Evolutionary conservation across 225 moss, liverwort and hornwort species (phyloP), one percentile per base, ranked within the genome.

Genomic region (Pleurozium schreberi): DNA sequence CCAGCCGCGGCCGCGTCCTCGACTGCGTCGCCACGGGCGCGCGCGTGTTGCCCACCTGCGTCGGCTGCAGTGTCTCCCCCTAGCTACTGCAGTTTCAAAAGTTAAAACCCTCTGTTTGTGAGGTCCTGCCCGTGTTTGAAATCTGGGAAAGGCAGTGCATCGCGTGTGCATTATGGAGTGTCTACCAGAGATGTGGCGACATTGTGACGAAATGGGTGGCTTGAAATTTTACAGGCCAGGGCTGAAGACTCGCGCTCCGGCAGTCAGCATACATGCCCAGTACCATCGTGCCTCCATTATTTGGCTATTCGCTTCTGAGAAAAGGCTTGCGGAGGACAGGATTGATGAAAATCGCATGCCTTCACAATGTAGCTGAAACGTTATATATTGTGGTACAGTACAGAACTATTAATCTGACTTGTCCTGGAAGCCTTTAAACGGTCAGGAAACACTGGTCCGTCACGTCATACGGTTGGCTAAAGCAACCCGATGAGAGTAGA

Each of bases 21-120:
- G 95, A 95, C 86, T 92, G 92, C 33, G 97, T 91, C 31, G 98
- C 98, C 59, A 94, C 91, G 20, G 98, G 98, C 34, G 97, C 98
- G 63, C 95, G 92, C 76, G 92, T 95, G 20, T 88, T 92, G 75
- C 95, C 98, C 47, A 98, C 93, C 90, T 94, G 89, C 75, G 90
- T 89, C 31, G 95, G 90, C 59, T 91, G 92, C 75, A 98, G 75
- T 30, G 98, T 89, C 91, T 94, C 95, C 68, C 97, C 98, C 45
- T 75, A n/a, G 85, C 75, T 17, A 6, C 11, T 33, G 55, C 80
- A 60, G 28, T 58, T 69, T 69, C 69, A 57, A 57, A 87, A 18
- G 43, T 55, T 77, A 10, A n/a, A 20, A 53, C 53, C 27, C 38
- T 59, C 55, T 11, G 68, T 20, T 11, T 3, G 45, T 45, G 67